These are phyloP conservation scores for Catunica adiposa DNA, from an alignment of 2,329 filamentous ascomycete genomes.

Conservation along the genomic window DNA sequence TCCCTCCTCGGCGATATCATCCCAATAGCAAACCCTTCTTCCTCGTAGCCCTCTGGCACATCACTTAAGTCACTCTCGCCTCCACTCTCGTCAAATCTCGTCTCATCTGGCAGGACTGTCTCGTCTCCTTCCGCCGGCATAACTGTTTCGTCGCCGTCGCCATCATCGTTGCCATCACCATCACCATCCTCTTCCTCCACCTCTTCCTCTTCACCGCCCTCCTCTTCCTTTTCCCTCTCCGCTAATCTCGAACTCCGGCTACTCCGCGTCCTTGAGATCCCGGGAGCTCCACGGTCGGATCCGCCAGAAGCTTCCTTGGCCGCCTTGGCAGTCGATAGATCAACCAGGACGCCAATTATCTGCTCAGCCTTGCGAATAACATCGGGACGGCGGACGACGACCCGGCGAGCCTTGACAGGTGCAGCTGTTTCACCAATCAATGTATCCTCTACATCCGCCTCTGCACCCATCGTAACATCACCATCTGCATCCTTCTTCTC, in stretches of 20 bases:
- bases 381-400: slow-evolving; percentile 37
- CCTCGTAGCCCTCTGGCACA: slow-evolving; percentile 40
- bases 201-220: slow-evolving; percentile 19
- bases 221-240: slow-evolving; percentile 24
- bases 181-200: slow-evolving; percentile 19
- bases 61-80: slow-evolving; percentile 56
- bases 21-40: slow-evolving; percentile 19
- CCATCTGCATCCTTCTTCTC: slow-evolving; percentile 1
- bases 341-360: slow-evolving; percentile 24
- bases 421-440: neutral
- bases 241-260: neutral
- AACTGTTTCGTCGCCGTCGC: slow-evolving; percentile 13
- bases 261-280: neutral
- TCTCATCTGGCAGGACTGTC: slow-evolving; percentile 18
- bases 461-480: slow-evolving; percentile 15
- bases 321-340: neutral
- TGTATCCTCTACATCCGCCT: slow-evolving; percentile 18
- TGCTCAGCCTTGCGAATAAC: slow-evolving; percentile 46
- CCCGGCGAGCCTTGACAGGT: slow-evolving; percentile 22
- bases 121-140: slow-evolving; percentile 18
- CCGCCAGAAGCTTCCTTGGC: neutral
- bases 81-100: slow-evolving; percentile 30
- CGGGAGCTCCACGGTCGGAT: neutral
- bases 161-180: slow-evolving; percentile 19
- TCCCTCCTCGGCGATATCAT: slow-evolving; percentile 18